Evolutionary conservation across 164 flowering plant species (phyloP), one percentile per base, ranked within the genome.

Genomic region (Kalanchoe fedtschenkoi): DNA sequence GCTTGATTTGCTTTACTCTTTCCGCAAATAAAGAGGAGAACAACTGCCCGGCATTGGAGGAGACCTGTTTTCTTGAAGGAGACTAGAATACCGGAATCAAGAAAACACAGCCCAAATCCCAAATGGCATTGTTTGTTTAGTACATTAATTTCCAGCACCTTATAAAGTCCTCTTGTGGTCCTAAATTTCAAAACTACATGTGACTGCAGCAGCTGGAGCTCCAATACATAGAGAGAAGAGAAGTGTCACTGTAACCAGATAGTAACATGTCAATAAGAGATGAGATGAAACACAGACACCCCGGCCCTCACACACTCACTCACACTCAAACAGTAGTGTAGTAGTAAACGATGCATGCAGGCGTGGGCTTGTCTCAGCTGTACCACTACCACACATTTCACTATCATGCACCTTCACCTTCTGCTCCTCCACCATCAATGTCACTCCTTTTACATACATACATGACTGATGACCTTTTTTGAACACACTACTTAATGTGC

Each of bases 1-100:
- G 30, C 55, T 47, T 47, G 55, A 51, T 47, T 47, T 47, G 30
- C 55, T 47, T 47, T 47, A 22, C 55, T 47, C 55, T 47, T 47
- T 29, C 13, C 55, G 22, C 28, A 46, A 46, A 46, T 46, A 46
- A 46, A 46, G 28, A 46, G 55, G 29, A 47, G 30, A 47, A 47
- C 55, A 47, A 5, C 3, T 47, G 16, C 30, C 55, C 55, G 55
- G 30, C 55, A 22, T 47, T 22, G 30, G 30, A 47, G 55, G 30
- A 47, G 26, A 16, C 26, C 24, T 47, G 55, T 47, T 47, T 47
- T 47, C 30, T 47, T 47, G 16, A 47, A 47, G 30, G 30, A 47
- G 26, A 5, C 30, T 47, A 22, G 21, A 22, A 22, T 47, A 47
- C 8, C 3, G 26, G 55, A 14, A 47, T 22, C 30, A 15, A 47